A percentile compares a stretch with the other conserved stretches of the same genome.
These are phyloP conservation scores for Zygotorulaspora florentina DNA, from an alignment of 805 yeast species.

Conservation along the genomic window DNA sequence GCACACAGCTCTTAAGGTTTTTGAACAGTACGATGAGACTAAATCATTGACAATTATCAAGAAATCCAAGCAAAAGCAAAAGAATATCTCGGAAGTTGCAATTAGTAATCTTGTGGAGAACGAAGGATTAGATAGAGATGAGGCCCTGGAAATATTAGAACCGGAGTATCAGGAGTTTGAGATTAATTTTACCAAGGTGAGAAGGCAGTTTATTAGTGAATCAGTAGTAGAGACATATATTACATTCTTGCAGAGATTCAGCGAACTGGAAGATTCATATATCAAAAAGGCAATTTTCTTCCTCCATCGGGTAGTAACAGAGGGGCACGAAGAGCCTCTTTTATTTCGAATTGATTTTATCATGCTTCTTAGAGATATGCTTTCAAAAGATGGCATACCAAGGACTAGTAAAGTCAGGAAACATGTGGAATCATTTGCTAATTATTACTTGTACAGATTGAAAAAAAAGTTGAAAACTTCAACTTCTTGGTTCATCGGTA, in stretches of 20 bases:
- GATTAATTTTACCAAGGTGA: conserved; percentile 25
- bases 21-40: conserved; percentile 61
- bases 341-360: conserved; percentile 73
- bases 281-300: conserved; percentile 63
- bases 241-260: conserved; percentile 53
- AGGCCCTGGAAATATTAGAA: conserved; percentile 29
- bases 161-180: conserved; percentile 13
- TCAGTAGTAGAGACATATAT: conserved; percentile 63
- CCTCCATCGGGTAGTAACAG: conserved; percentile 65
- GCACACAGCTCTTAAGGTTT: conserved; percentile 58
- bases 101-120: conserved; percentile 38
- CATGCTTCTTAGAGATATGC: conserved; percentile 48
- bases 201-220: conserved; percentile 38
- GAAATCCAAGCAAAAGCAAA: conserved; percentile 36
- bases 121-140: conserved; percentile 31
- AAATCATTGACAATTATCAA: conserved; percentile 46
- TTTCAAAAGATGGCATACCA: conserved; percentile 50
- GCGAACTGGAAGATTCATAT: conserved; percentile 56
- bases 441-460: conserved; percentile 59
- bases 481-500: conserved; percentile 55
- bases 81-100: conserved; percentile 26
- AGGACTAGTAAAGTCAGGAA: conserved; percentile 43
- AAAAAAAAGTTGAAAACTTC: conserved; percentile 45
- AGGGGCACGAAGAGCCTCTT: conserved; percentile 53
- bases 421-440: conserved; percentile 62